Percentiles rank a stretch among this genome's conserved stretches.
phyloP scores from a whole-genome alignment of 345 rosid species.

The Iberis pinnata region DNA sequence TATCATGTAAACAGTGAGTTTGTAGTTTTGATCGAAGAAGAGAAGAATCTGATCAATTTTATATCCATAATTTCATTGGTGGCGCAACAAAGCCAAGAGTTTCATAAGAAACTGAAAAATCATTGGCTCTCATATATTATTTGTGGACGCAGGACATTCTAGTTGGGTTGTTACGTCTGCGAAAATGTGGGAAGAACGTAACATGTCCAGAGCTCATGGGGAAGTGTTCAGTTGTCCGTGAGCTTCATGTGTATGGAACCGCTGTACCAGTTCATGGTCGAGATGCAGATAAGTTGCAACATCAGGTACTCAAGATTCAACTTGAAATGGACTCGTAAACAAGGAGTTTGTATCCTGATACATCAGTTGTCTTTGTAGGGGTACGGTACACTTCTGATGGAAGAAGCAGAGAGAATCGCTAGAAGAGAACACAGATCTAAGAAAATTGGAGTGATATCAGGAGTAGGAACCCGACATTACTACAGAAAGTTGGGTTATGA shows the following conservation, averaged over 20 bases:
- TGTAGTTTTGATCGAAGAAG: not conserved
- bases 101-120: not conserved
- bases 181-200: slow-evolving; percentile 80
- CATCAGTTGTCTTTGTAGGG: slow-evolving; percentile 36
- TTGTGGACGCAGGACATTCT: slow-evolving; percentile 73
- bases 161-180: slow-evolving; percentile 79
- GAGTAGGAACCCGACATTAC: slow-evolving; percentile 95
- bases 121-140: not conserved
- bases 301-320: slow-evolving; percentile 53
- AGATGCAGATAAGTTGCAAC: slow-evolving; percentile 91
- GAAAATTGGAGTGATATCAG: slow-evolving; percentile 84
- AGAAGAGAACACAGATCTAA: slow-evolving; percentile 71
- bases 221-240: slow-evolving; percentile 90
- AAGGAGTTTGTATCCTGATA: not conserved
- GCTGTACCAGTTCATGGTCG: slow-evolving; percentile 99
- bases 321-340: not conserved
- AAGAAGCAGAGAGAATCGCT: slow-evolving; percentile 90
- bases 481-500: slow-evolving; percentile 85
- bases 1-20: not conserved
- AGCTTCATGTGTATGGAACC: slow-evolving; percentile 99
- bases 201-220: slow-evolving; percentile 88
- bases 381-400: slow-evolving; percentile 94
- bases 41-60: not conserved
- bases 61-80: not conserved
- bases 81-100: not conserved